Evolutionary conservation across 495 filamentous ascomycete species (phyloP).

Genomic region (Penicillium manginii): DNA sequence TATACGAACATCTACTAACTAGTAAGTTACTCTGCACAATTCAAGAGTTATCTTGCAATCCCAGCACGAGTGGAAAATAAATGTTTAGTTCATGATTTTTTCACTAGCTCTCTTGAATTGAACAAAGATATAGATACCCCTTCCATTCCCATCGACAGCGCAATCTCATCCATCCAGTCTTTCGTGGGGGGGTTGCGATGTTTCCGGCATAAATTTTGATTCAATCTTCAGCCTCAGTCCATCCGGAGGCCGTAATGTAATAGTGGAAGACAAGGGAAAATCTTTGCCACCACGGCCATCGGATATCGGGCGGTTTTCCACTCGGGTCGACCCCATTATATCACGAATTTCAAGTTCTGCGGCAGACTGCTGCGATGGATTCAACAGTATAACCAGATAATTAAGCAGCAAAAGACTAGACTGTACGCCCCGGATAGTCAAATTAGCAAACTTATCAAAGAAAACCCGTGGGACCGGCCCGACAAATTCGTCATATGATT

Average conservation of each 20-base stretch:
- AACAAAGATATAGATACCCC: background rate
- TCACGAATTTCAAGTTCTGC: slow-evolving; percentile 22
- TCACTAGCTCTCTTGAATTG: background rate
- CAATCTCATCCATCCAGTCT: background rate
- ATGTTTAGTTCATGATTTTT: too few species aligned
- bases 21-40: too few species aligned
- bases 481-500: slow-evolving; percentile 23
- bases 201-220: background rate
- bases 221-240: background rate
- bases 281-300: background rate
- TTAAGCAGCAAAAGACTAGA: slow-evolving; percentile 30
- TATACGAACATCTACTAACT: too few species aligned
- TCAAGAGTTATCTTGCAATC: too few species aligned
- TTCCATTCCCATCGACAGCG: background rate
- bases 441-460: slow-evolving; percentile 30
- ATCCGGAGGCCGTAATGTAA: background rate
- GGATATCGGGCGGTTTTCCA: background rate
- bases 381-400: slow-evolving; percentile 27
- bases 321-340: slow-evolving; percentile 5
- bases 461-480: slow-evolving; percentile 30
- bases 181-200: background rate
- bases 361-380: slow-evolving; percentile 23
- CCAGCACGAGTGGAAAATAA: too few species aligned
- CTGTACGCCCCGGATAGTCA: slow-evolving; percentile 27
- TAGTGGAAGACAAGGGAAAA: background rate